Evolutionary conservation across 2,329 filamentous ascomycete species (phyloP), one percentile per base, ranked within the genome.

Genomic region (Hymenoscyphus fructigenus): DNA sequence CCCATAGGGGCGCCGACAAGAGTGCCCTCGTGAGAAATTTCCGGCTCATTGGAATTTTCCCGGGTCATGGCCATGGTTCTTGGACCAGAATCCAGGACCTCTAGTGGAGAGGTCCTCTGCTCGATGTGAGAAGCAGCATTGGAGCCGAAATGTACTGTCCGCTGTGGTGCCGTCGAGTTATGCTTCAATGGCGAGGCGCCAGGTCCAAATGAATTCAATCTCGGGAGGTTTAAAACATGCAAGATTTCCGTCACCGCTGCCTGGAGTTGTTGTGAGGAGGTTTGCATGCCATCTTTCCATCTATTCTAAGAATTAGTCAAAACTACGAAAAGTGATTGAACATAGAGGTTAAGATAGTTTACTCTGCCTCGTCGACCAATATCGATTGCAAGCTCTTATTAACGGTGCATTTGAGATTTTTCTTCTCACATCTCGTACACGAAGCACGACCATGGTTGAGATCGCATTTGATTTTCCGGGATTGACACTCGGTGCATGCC

Each of bases 331-430:
- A 53, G 23, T 9, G 47, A 5, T 26, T 14, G 47, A 23, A 14
- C 9, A 26, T 2, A 23, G 23, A 23, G 47, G 20, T 5, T 17
- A 28, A 41, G 20, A 14, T 56, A 36, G 77, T 80, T 76, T 76
- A 84, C 79, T 80, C 76, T 67, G 81, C 79, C 74, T 84, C 83
- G 60, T 83, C 82, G 57, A 85, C 82, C 23, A 85, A 77, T 55
- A 85, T 80, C 63, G 82, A 83, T 70, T 85, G 83, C 23, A 84
- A 79, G 70, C 82, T 84, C 72, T 84, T 82, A 69, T 85, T 85
- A 38, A 84, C 80, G 9, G 83, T 76, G 69, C 83, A 85, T 65
- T 81, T 79, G 50, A 84, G 76, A 10, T 81, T 80, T 28, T 81
- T 80, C 50, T 81, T 80, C 36, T 77, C 72, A 68, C 83, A 85